These are phyloP conservation scores for Onygena corvina DNA, from an alignment of 2,329 filamentous ascomycete genomes.

Conservation along the genomic window DNA sequence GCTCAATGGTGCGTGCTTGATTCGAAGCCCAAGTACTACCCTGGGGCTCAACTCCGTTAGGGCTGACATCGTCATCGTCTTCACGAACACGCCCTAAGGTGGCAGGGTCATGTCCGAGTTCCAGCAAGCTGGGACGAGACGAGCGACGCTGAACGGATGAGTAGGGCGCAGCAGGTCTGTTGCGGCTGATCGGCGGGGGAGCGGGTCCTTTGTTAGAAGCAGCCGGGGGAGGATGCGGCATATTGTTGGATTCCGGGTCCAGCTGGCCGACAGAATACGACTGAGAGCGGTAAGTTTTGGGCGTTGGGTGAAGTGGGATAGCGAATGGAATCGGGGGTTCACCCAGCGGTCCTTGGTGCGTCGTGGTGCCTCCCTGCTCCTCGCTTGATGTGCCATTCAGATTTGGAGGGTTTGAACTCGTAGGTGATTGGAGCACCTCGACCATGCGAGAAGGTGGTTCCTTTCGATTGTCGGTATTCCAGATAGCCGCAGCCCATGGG, in stretches of 20 bases:
- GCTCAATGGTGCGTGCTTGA: constrained; percentile 37
- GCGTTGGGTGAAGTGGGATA: constrained; percentile 77
- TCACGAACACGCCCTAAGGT: constrained; percentile 38
- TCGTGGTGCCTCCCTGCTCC: constrained; percentile 41
- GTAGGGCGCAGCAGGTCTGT: constrained; percentile 39
- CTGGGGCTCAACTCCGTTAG: constrained; percentile 28
- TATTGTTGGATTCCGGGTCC: constrained; percentile 49
- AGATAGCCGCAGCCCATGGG: constrained; percentile 68
- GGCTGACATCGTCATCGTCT: constrained; percentile 37
- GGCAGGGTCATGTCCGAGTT: constrained; percentile 35
- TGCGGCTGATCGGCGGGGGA: constrained; percentile 24
- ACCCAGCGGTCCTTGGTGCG: constrained; percentile 32
- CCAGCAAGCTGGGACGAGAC: constrained; percentile 46
- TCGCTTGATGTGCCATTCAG: constrained; percentile 41
- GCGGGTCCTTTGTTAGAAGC: constrained; percentile 12
- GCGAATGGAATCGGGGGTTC: constrained; percentile 63
- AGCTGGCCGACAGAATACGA: constrained; percentile 92
- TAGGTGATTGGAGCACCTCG: constrained; percentile 65
- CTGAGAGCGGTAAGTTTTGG: constrained; percentile 87
- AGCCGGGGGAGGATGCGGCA: constrained; percentile 23
- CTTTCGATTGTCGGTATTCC: constrained; percentile 63
- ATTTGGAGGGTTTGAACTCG: constrained; percentile 45
- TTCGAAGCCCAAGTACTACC: constrained; percentile 28
- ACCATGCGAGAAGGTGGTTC: constrained; percentile 62
- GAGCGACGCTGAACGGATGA: constrained; percentile 67